Evolutionary conservation across 768 basidiomycete genomes (phyloP), one percentile per base, ranked within the genome.

Genomic region (Albatrellus ellisii): DNA sequence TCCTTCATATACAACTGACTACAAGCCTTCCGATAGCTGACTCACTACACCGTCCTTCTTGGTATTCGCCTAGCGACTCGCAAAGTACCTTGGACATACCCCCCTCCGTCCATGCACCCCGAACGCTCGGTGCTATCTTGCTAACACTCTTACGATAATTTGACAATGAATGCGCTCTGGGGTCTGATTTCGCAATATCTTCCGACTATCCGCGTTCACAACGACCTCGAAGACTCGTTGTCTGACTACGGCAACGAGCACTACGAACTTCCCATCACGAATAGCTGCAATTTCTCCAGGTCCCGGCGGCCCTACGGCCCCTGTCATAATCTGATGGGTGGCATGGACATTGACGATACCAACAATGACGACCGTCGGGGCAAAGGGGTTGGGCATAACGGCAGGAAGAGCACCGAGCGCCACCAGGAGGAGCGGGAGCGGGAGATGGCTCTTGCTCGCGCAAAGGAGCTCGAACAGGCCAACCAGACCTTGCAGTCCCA

Each of bases 121-220:
- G 34, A 21, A 15, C 34, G 17, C 10, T 20, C 34, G 34, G 34
- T 36, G 17, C 34, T 11, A n/a, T 21, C 17, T 11, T 20, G 11
- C 11, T 36, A 36, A 21, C 14, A 11, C 18, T 12, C 18, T 32
- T n/a, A 20, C 14, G n/a, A 36, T 6, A 3, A n/a, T 11, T 36
- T 36, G 34, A 36, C 34, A 11, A 49, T 50, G 46, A 50, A 48
- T 29, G 20, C 46, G 18, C 17, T 50, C 32, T 50, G 49, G 49
- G 42, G 37, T 29, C 38, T 50, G n/a, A 39, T 50, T 22, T 47
- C 49, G 25, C 42, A 39, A 6, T 50, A 50, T 38, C 36, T 48
- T 4, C 49, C 41, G 12, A 36, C 46, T 10, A 24, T 50, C 21
- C 49, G 43, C 36, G 22, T 44, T 6, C 39, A 44, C 49, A 47